A percentile compares a stretch with the other conserved stretches of the same genome.
These are phyloP conservation scores for Aphanomyces astaci DNA, from an alignment of 352 stramenopile genomes.

Conservation along the genomic window DNA sequence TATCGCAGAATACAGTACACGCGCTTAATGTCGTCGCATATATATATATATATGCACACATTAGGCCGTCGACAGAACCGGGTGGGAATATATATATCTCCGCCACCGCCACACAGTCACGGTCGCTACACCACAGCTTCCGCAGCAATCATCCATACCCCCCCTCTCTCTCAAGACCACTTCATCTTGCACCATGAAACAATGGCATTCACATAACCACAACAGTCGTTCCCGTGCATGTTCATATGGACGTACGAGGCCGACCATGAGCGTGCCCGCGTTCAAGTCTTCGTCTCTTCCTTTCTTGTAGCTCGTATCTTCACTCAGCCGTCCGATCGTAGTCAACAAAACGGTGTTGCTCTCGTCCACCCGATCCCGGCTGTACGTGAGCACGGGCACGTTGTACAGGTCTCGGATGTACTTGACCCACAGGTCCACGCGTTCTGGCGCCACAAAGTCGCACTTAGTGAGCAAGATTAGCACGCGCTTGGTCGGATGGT, in stretches of 20 bases:
- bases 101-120: too few species aligned
- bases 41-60: too few species aligned
- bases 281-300: constrained; percentile 6
- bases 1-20: too few species aligned
- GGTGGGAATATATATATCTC: too few species aligned
- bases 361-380: constrained; percentile 12
- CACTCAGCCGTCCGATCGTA: constrained; percentile 2
- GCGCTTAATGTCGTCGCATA: too few species aligned
- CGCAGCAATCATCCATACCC: too few species aligned
- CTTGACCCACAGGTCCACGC: neutral
- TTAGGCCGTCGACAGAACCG: too few species aligned
- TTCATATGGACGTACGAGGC: constrained; percentile 14
- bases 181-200: too few species aligned
- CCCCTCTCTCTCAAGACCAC: too few species aligned
- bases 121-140: too few species aligned
- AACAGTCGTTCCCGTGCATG: too few species aligned
- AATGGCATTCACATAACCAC: too few species aligned
- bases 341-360: constrained; percentile 1
- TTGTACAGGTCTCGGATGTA: constrained; percentile 23
- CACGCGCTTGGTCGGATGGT: constrained; percentile 29
- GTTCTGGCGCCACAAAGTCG: constrained; percentile 15
- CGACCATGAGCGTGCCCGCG: constrained; percentile 20
- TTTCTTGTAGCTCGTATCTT: neutral
- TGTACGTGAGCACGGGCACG: constrained; percentile 18
- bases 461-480: constrained; percentile 22